phyloP scores from a whole-genome alignment of 352 stramenopile species.

The Peronospora belbahrii region DNA sequence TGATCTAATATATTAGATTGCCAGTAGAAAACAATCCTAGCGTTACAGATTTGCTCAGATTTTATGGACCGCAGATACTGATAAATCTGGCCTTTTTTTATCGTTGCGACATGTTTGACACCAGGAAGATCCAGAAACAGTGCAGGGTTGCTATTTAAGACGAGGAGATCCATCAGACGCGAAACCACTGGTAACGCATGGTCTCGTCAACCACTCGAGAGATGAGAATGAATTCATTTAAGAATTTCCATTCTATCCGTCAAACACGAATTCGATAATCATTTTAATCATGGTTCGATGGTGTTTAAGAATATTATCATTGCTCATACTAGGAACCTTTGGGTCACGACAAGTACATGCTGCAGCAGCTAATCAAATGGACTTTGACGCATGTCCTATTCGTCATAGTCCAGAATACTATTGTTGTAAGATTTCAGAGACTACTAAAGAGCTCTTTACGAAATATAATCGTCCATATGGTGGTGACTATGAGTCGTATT shows the following conservation, averaged over 20 bases:
- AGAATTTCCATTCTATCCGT: neutral
- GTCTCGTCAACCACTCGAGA: too few relatives aligned
- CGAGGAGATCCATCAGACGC: too few relatives aligned
- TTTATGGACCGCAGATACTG: too few relatives aligned
- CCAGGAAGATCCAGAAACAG: too few relatives aligned
- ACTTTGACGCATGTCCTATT: conserved; percentile 32
- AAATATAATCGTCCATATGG: conserved; percentile 28
- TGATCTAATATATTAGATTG: too few relatives aligned
- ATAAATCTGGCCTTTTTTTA: too few relatives aligned
- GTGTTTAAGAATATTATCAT: conserved; percentile 6
- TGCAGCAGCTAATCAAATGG: conserved; percentile 17
- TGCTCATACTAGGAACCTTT: conserved; percentile 4
- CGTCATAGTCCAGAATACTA: conserved; percentile 27
- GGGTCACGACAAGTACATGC: conserved; percentile 5
- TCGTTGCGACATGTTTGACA: too few relatives aligned
- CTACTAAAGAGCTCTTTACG: conserved; percentile 23
- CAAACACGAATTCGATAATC: neutral
- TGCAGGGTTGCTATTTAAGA: too few relatives aligned
- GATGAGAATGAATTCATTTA: too few relatives aligned
- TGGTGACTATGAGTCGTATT: conserved; percentile 27
- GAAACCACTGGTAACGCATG: too few relatives aligned
- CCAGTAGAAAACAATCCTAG: too few relatives aligned
- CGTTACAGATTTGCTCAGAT: too few relatives aligned
- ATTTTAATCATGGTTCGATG: conserved; percentile 5
- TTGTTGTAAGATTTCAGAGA: conserved; percentile 29